Base-by-base conservation (phyloP, 2,329 filamentous ascomycete genomes). In the Pseudogymnoascus verrucosus region DNA sequence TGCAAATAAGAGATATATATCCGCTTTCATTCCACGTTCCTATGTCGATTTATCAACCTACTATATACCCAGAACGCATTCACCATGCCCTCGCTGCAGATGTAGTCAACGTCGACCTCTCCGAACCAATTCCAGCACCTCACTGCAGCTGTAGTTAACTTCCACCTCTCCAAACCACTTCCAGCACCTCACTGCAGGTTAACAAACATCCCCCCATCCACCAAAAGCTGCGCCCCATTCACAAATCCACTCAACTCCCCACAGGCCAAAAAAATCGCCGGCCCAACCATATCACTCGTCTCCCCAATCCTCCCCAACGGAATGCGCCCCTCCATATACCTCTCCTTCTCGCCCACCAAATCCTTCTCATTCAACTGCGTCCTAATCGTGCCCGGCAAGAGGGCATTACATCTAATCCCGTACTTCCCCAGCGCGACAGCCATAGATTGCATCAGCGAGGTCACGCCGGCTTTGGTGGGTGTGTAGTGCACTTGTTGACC, bases 201-300 rank as follows among this genome's bases (percentile, higher is more conserved):
- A 14, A 96, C 92, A 80, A 95, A 96, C 66, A 93, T 74, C 0
- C 93, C 92, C 10, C 92, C 93, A 76, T 96, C 92, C 12, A 96
- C 92, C 67, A 96, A 75, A 68, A 96, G 72, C 76, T 95, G 90
- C 14, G 91, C 88, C 0, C 91, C 91, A 65, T 86, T 93, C 65
- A 95, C 89, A 76, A 93, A 95, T 23, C 84, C 84, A 73, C 88
- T 93, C 76, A 96, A 76, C 74, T 89, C 84, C 65, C 89, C 89
- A 71, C 88, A 90, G 0, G 89, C 91, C 71, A 96, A 78, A 75
- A 96, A 96, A 31, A 96, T 87, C 4, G 91, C 91, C 1, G 91
- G 91, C 0, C 92, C 91, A 0, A 87, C 90, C 73, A 96, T 74
- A 79, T 96, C 91, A n/a, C 73, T 74, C 14, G 90, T 84, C 68